Conservation (phyloP, 2,329 filamentous ascomycete species). For the Fusarium equiseti region DNA sequence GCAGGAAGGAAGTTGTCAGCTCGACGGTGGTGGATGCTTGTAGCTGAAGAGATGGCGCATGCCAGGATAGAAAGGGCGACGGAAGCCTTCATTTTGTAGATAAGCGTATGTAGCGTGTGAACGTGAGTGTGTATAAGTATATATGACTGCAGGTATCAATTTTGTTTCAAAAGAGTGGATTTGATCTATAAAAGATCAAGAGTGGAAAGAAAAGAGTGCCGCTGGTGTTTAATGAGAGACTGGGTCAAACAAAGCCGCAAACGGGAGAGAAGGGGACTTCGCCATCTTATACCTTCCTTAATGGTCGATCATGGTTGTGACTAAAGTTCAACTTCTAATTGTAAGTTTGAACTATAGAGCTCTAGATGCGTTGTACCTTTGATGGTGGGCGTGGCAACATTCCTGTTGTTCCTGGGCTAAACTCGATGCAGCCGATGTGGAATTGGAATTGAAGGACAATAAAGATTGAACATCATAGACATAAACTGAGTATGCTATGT, state of each 20-base stretch:
- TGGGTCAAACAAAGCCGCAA: slow-evolving; percentile 6
- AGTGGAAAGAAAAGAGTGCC: slow-evolving; percentile 8
- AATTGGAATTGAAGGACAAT: background rate
- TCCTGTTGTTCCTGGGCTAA: slow-evolving; percentile 36
- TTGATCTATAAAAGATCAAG: slow-evolving; percentile 7
- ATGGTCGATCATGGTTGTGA: too few relatives aligned
- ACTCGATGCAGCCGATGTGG: slow-evolving; percentile 20
- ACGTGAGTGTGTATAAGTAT: background rate
- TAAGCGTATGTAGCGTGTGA: background rate
- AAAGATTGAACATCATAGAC: fast-evolving
- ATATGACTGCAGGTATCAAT: background rate
- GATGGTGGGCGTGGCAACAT: slow-evolving; percentile 21
- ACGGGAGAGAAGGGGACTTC: background rate
- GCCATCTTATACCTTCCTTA: slow-evolving; percentile 20
- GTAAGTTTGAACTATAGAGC: slow-evolving; percentile 26
- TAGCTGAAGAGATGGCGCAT: slow-evolving; percentile 31
- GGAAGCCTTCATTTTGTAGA: slow-evolving; percentile 28
- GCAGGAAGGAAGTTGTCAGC: slow-evolving; percentile 14
- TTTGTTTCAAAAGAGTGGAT: slow-evolving; percentile 27
- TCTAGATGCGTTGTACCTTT: slow-evolving; percentile 18
- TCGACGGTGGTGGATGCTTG: slow-evolving; percentile 19
- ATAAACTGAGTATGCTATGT: background rate
- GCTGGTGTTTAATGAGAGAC: slow-evolving; percentile 29
- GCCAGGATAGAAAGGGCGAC: slow-evolving; percentile 28
- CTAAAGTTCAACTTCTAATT: background rate